Percentiles rank a stretch among this genome's conserved stretches.
Evolutionary conservation across 371 early-diverging fungal species (phyloP).

Genomic region (Mucor plumbeus): DNA sequence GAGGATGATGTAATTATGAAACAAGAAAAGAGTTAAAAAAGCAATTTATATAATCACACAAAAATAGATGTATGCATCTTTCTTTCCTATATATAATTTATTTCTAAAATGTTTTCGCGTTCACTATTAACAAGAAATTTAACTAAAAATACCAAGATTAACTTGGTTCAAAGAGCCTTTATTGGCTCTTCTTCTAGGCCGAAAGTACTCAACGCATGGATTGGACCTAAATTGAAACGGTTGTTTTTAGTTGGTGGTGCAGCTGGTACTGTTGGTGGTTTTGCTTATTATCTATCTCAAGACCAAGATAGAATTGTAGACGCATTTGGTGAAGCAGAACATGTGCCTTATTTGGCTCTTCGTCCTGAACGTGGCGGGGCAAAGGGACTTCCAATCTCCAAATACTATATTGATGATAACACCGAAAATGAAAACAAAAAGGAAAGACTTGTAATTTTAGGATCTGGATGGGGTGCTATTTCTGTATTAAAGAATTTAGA

Average conservation of each 20-base stretch:
- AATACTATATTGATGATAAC: slow-evolving; percentile 38
- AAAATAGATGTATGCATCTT: not conserved
- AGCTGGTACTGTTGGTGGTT: not conserved
- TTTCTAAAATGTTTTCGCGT: slow-evolving; percentile 17
- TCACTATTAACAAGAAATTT: not conserved
- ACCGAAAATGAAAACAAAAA: slow-evolving; percentile 39
- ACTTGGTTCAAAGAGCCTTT: not conserved
- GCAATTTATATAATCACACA: not conserved
- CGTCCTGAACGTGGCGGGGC: slow-evolving; percentile 44
- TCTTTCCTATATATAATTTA: not conserved
- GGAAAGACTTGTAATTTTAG: slow-evolving; percentile 75
- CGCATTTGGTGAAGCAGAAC: slow-evolving; percentile 29
- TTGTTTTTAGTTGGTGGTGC: not conserved
- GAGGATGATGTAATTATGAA: slow-evolving; percentile 19
- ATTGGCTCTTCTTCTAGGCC: not conserved
- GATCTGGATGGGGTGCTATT: slow-evolving; percentile 80
- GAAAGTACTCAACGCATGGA: slow-evolving; percentile 9
- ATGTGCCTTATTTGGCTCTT: slow-evolving; percentile 39
- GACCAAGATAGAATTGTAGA: slow-evolving; percentile 34
- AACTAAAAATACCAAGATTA: not conserved
- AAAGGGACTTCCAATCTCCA: slow-evolving; percentile 40
- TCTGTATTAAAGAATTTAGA: slow-evolving; percentile 68
- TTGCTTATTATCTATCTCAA: slow-evolving; percentile 27
- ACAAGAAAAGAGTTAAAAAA: not conserved
- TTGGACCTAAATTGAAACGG: slow-evolving; percentile 18